Evolutionary conservation across 306 rosid species (phyloP).

Genomic region (Amphicarpaea edgeworthii): DNA sequence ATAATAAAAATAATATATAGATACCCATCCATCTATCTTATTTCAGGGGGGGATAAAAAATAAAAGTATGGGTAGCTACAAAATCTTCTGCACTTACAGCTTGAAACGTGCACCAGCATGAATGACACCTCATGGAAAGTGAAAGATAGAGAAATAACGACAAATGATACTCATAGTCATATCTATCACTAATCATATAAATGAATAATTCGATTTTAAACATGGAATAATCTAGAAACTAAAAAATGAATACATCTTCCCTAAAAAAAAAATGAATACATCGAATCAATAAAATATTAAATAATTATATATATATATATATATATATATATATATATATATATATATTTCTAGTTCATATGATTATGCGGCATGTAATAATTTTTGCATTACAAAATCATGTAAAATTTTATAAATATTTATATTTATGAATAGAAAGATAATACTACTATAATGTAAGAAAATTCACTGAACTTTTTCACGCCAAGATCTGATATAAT

Average conservation of each 20-base stretch:
- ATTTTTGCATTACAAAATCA: background rate
- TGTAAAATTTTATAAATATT: background rate
- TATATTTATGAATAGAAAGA: background rate
- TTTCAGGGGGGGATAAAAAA: background rate
- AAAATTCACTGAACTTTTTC: background rate
- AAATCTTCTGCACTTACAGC: slow-evolving; percentile 17
- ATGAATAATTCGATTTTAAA: background rate
- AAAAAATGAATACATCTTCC: background rate
- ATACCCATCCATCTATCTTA: background rate
- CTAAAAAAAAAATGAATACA: too few relatives aligned
- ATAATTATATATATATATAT: too few relatives aligned
- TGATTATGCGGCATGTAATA: background rate
- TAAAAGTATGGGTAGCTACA: background rate
- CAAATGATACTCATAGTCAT: background rate
- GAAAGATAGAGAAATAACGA: background rate
- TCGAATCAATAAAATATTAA: too few relatives aligned
- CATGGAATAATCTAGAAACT: background rate
- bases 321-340: background rate
- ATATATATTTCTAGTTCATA: background rate
- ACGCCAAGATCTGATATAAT: background rate
- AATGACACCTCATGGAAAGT: slow-evolving; percentile 20
- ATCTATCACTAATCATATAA: background rate
- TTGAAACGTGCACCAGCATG: slow-evolving; percentile 17
- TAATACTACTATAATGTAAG: background rate
- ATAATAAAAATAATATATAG: too few relatives aligned